phyloP scores from a whole-genome alignment of 345 rosid genomes.

The Laguncularia racemosa region DNA sequence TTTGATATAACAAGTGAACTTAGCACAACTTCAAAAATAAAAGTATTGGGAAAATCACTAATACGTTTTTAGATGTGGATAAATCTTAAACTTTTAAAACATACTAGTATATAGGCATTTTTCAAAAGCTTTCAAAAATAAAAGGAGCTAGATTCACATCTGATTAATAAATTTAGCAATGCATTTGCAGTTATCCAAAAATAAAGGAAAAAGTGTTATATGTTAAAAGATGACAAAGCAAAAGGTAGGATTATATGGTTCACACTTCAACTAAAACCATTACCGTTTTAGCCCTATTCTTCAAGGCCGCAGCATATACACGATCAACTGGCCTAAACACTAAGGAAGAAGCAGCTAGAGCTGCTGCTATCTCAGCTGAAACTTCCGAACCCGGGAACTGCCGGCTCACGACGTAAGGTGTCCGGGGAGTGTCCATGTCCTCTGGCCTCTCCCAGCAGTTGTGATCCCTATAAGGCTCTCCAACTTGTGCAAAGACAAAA shows the following conservation, averaged over 20 bases:
- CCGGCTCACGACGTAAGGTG: slow-evolving; percentile 43
- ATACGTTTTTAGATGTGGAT: no score
- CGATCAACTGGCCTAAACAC: slow-evolving; percentile 43
- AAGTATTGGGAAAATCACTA: no score
- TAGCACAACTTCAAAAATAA: no score
- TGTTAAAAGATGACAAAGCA: no score
- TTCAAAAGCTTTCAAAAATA: no score
- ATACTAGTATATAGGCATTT: no score
- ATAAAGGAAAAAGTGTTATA: no score
- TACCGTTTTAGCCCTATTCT: slow-evolving; percentile 46
- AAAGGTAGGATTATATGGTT: background rate
- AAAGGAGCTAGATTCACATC: no score
- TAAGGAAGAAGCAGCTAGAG: slow-evolving; percentile 76
- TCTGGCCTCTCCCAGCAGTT: slow-evolving; percentile 93
- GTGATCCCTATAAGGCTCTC: slow-evolving; percentile 57
- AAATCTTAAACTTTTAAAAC: no score
- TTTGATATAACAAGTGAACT: no score
- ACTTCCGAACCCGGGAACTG: slow-evolving; percentile 75
- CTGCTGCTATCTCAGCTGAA: slow-evolving; percentile 81
- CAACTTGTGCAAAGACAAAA: slow-evolving; percentile 45
- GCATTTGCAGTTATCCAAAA: no score
- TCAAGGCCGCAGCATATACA: slow-evolving; percentile 40
- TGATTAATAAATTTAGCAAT: no score
- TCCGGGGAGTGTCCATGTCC: slow-evolving; percentile 87
- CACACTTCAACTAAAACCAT: background rate